Conservation (phyloP, 129 eudicot genomes). For the carrot (Daucus carota) region DH1_v3.0 NC_030383.2:44596501-44597000, state of each 20-base stretch:
- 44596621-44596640: not conserved
- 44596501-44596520: constrained; percentile 45
- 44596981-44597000: constrained; percentile 46
- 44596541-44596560: constrained; percentile 46
- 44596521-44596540: constrained; percentile 59
- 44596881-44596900: constrained; percentile 61
- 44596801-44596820: not conserved
- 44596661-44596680: not conserved
- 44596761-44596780: not conserved
- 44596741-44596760: not conserved
- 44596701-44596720: not conserved
- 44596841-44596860: not conserved
- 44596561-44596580: constrained; percentile 35
- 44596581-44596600: not conserved
- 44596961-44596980: constrained; percentile 20
- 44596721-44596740: not conserved
- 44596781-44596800: not conserved
- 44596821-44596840: not conserved
- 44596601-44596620: not conserved
- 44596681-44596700: not conserved
- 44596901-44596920: constrained; percentile 46
- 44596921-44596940: constrained; percentile 47
- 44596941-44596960: constrained; percentile 45
- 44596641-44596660: not conserved
- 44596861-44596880: constrained; percentile 45